These are phyloP conservation scores for Cystobasidium sp. DNA, from an alignment of 1,284 basidiomycete genomes.

Conservation along the genomic window DNA sequence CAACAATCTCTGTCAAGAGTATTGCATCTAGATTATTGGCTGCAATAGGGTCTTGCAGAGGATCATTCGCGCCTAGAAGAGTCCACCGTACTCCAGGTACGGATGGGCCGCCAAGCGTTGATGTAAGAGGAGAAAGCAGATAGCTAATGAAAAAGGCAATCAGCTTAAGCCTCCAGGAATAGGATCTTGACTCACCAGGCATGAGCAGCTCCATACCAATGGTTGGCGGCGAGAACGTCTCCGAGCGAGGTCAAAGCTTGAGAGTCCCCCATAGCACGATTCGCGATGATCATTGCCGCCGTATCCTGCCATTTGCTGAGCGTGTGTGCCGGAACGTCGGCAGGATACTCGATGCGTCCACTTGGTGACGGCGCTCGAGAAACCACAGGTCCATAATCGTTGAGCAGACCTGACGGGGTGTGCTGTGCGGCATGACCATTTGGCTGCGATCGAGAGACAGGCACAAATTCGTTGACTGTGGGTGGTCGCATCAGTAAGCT, in stretches of 20 bases:
- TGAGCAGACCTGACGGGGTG: background rate
- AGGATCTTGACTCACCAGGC: slow-evolving; percentile 67
- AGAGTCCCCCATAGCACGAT: slow-evolving; percentile 65
- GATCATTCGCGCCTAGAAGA: slow-evolving; percentile 69
- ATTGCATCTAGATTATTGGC: slow-evolving; percentile 76
- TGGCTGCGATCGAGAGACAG: slow-evolving; percentile 50
- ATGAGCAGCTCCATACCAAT: slow-evolving; percentile 85
- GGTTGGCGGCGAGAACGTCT: slow-evolving; percentile 73
- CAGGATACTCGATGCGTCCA: slow-evolving; percentile 26
- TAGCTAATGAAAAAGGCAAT: slow-evolving; percentile 65
- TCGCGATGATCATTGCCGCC: slow-evolving; percentile 79
- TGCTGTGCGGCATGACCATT: background rate
- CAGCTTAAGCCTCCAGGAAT: background rate
- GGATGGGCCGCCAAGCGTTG: slow-evolving; percentile 65
- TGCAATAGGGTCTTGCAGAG: slow-evolving; percentile 63
- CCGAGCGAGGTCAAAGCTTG: slow-evolving; percentile 84
- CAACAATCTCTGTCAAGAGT: slow-evolving; percentile 87
- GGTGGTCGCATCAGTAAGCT: slow-evolving; percentile 45
- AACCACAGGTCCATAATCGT: slow-evolving; percentile 12
- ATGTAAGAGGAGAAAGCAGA: slow-evolving; percentile 81
- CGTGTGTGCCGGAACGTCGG: slow-evolving; percentile 56
- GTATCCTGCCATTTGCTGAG: slow-evolving; percentile 83
- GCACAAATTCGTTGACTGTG: slow-evolving; percentile 75
- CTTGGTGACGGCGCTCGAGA: slow-evolving; percentile 26
- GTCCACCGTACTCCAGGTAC: slow-evolving; percentile 46